These are phyloP conservation scores for Ormosia emarginata DNA, from an alignment of 306 rosid species.

Conservation along the genomic window DNA sequence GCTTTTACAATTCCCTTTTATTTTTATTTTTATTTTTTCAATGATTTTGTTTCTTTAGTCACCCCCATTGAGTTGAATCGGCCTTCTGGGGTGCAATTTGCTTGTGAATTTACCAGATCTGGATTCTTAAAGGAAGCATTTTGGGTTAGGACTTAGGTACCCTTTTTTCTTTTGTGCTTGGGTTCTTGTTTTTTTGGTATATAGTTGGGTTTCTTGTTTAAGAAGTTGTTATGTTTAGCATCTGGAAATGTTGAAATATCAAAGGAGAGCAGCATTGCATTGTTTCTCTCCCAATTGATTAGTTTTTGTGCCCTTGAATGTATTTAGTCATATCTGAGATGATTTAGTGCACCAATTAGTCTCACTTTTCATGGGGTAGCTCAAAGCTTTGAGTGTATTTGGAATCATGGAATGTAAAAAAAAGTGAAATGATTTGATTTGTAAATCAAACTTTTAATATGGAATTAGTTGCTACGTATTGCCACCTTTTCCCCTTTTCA, in stretches of 20 bases:
- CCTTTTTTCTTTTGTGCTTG: neutral
- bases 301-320: neutral
- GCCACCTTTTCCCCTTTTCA: neutral
- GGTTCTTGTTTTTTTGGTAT: neutral
- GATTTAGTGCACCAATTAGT: neutral
- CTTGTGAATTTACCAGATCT: conserved; percentile 8
- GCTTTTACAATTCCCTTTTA: neutral
- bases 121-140: neutral
- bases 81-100: neutral
- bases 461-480: neutral
- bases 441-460: neutral
- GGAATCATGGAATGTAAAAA: too few species aligned
- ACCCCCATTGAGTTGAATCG: neutral
- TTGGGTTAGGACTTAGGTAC: neutral
- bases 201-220: neutral
- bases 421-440: too few species aligned
- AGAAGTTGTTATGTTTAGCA: neutral
- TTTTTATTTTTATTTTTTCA: neutral
- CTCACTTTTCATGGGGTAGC: neutral
- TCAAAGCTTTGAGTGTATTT: too few species aligned
- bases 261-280: neutral
- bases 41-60: neutral
- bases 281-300: neutral
- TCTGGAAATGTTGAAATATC: neutral
- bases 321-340: neutral